A percentile compares a stretch with the other conserved stretches of the same genome.
Conservation (phyloP, 2,329 filamentous ascomycete species). For the Aspergillus ibericus region DNA sequence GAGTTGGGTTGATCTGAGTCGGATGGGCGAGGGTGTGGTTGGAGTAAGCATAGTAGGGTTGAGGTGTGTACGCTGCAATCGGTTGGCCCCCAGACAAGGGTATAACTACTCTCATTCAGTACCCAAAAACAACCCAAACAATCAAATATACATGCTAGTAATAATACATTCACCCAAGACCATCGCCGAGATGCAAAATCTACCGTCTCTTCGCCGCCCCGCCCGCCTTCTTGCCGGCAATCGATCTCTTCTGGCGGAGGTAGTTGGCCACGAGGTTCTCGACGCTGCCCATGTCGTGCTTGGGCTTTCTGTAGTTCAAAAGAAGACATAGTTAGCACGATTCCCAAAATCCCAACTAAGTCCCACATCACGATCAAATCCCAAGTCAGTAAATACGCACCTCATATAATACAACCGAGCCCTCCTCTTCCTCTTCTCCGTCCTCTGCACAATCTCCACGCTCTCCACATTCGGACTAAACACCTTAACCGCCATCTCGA, state of each 20-base stretch:
- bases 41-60: too few species aligned
- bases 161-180: conserved; percentile 8
- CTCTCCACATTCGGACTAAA: conserved; percentile 86
- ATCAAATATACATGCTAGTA: conserved; percentile 10
- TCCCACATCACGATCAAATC: not conserved
- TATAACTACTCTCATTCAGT: too few species aligned
- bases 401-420: conserved; percentile 90
- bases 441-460: conserved; percentile 89
- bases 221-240: conserved; percentile 30
- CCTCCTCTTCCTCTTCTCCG: conserved; percentile 78
- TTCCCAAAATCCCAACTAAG: not conserved
- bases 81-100: too few species aligned
- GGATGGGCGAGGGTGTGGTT: too few species aligned
- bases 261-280: conserved; percentile 74
- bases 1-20: too few species aligned
- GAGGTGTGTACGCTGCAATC: too few species aligned
- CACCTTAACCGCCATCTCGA: conserved; percentile 98
- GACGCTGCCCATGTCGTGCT: conserved; percentile 84
- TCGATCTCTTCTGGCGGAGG: conserved; percentile 53
- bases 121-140: not conserved
- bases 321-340: conserved; percentile 10
- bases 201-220: not conserved
- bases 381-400: conserved; percentile 32
- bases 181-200: not conserved
- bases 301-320: conserved; percentile 57